Base-by-base conservation (phyloP, 768 basidiomycete species). In the Naematelia encephala region DNA sequence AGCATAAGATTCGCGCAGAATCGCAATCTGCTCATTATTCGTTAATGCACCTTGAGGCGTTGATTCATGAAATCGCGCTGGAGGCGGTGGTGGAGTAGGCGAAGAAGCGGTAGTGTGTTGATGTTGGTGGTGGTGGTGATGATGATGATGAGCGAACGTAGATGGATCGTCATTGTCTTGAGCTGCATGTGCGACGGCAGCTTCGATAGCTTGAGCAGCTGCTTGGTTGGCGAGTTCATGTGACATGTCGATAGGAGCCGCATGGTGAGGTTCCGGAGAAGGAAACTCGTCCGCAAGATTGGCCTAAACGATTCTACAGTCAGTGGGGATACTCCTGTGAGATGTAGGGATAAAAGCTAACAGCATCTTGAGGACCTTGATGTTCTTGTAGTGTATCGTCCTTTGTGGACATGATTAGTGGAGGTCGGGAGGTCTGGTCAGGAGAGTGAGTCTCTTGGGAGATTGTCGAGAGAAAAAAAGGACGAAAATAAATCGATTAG, bases 251-350 rank as follows among this genome's bases (percentile, higher is more conserved):
- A 54, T 19, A 57, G 56, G 51, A 71, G 61, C 43, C 63, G 62
- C 51, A 61, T 61, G 42, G 51, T 29, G 48, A 30, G 54, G 59
- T 49, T 58, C 61, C 1, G 69, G 69, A 5, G 69, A 70, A 14
- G 69, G 69, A 30, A 63, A 70, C 13, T 70, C 69, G 49, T 70
- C 69, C 28, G 69, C 69, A 27, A 67, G 61, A 39, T 48, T 51
- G 5, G 69, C 58, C 67, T 69, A 54, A 11, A 14, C 28, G 16
- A 13, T 45, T n/a, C n/a, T n/a, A n/a, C n/a, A n/a, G n/a, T n/a
- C n/a, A n/a, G n/a, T n/a, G n/a, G n/a, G n/a, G n/a, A n/a, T n/a
- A n/a, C n/a, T n/a, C n/a, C n/a, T n/a, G n/a, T n/a, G n/a, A n/a
- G n/a, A n/a, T n/a, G n/a, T n/a, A n/a, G n/a, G n/a, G n/a, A n/a